A percentile compares a stretch with the other conserved stretches of the same genome.
Conservation (phyloP, 768 basidiomycete species). For the Dacryopinax spathularia region DNA sequence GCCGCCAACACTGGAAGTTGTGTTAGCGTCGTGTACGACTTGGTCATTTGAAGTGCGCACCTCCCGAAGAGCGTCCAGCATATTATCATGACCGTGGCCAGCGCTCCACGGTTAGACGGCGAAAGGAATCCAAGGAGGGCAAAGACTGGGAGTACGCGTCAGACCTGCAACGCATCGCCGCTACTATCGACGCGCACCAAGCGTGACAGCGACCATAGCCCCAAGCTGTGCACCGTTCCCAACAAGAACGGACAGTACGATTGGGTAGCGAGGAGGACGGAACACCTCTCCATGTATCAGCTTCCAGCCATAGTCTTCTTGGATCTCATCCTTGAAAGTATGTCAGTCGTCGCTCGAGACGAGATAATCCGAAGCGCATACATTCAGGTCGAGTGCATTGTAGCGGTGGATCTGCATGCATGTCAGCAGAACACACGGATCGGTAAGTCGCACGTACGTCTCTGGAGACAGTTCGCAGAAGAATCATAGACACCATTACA, state of each 20-base stretch:
- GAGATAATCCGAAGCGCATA: constrained; percentile 24
- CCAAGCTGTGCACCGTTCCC: constrained; percentile 80
- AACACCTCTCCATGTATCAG: constrained; percentile 94
- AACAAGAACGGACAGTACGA: constrained; percentile 70
- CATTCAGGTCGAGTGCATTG: constrained; percentile 82
- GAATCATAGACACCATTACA: constrained; percentile 83
- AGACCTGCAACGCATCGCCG: background rate
- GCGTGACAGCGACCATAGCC: constrained; percentile 76
- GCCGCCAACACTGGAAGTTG: constrained; percentile 53
- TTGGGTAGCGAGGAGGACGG: constrained; percentile 60
- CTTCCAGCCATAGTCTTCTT: constrained; percentile 99
- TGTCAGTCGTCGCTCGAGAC: constrained; percentile 9
- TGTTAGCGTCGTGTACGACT: background rate
- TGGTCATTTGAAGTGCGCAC: constrained; percentile 28
- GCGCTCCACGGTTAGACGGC: constrained; percentile 85
- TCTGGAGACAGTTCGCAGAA: constrained; percentile 70
- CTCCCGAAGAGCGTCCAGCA: constrained; percentile 89
- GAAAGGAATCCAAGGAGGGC: constrained; percentile 86
- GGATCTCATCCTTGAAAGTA: constrained; percentile 64
- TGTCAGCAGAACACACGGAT: background rate
- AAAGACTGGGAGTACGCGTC: constrained; percentile 42
- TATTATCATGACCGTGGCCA: constrained; percentile 87
- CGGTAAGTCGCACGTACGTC: constrained; percentile 42
- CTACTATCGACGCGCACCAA: constrained; percentile 35
- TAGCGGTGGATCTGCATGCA: constrained; percentile 64